Evolutionary conservation across 192 early-diverging fungal species (phyloP).

Genomic region (Chytriomyces sp.): DNA sequence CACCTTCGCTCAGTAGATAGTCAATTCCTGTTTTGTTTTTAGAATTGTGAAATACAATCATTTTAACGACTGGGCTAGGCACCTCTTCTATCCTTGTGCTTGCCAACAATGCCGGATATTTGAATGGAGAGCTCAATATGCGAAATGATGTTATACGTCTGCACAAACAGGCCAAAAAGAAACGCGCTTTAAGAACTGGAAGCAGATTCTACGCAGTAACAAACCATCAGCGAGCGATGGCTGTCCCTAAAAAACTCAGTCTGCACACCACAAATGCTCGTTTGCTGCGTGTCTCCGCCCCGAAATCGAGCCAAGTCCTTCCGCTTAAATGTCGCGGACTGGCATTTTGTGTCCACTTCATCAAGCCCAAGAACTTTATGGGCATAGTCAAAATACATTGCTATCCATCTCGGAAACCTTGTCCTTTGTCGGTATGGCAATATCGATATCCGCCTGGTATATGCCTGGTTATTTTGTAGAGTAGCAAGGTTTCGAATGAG

Average conservation of each 20-base stretch:
- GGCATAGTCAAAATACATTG: not conserved
- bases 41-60: not conserved
- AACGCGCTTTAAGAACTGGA: not conserved
- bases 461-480: not conserved
- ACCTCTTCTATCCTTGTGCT: conserved; percentile 27
- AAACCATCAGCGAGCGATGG: conserved; percentile 28
- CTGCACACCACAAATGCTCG: not conserved
- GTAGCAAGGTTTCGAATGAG: not conserved
- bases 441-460: conserved; percentile 1
- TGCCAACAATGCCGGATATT: conserved; percentile 10
- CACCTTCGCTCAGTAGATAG: conserved; percentile 45
- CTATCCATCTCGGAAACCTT: not conserved
- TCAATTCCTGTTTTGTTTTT: conserved; percentile 37
- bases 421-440: too few species aligned
- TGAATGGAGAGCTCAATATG: conserved; percentile 27
- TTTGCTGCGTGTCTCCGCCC: conserved; percentile 26
- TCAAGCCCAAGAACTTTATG: not conserved
- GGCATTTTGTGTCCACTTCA: conserved; percentile 14
- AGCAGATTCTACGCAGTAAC: not conserved
- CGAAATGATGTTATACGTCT: conserved; percentile 33
- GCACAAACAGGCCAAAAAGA: not conserved
- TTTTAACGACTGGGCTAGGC: not conserved
- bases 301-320: conserved; percentile 26
- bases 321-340: conserved; percentile 29
- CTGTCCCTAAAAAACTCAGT: conserved; percentile 32